These are phyloP conservation scores for Fusarium subglutinans DNA, from an alignment of 2,329 filamentous ascomycete genomes.

Conservation along the genomic window DNA sequence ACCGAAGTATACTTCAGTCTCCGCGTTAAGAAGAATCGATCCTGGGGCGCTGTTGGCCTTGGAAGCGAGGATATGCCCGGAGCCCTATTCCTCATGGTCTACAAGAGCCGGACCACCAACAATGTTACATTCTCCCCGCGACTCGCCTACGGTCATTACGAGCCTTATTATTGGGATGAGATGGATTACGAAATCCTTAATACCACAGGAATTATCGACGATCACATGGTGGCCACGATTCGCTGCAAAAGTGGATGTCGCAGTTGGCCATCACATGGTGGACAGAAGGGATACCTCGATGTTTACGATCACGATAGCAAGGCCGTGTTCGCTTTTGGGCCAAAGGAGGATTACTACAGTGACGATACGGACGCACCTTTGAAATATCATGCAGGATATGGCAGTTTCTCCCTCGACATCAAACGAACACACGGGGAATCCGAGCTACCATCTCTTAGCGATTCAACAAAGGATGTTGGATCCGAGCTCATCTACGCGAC, in stretches of 20 bases:
- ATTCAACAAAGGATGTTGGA: conserved; percentile 48
- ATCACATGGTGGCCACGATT: conserved; percentile 59
- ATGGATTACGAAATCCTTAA: conserved; percentile 56
- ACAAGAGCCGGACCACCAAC: conserved; percentile 55
- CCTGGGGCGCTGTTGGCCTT: conserved; percentile 66
- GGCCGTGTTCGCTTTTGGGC: conserved; percentile 67
- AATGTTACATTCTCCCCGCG: conserved; percentile 68
- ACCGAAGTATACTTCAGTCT: conserved; percentile 65
- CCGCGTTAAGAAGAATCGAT: conserved; percentile 54
- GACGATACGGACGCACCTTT: conserved; percentile 56
- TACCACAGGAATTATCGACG: conserved; percentile 59
- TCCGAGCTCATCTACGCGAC: conserved; percentile 46
- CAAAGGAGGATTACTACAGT: conserved; percentile 53
- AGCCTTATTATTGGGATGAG: conserved; percentile 58
- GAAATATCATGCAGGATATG: conserved; percentile 62
- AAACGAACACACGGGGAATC: conserved; percentile 59
- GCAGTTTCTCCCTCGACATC: conserved; percentile 66
- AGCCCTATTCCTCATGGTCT: conserved; percentile 64
- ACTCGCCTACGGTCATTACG: conserved; percentile 58
- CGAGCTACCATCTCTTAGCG: conserved; percentile 50
- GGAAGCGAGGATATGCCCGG: conserved; percentile 62
- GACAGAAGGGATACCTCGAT: conserved; percentile 57
- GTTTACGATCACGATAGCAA: conserved; percentile 56
- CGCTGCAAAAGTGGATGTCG: conserved; percentile 62
- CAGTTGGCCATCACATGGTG: conserved; percentile 53